phyloP scores from a whole-genome alignment of 331 rosid genomes.

The Phaseolus coccineus region DNA sequence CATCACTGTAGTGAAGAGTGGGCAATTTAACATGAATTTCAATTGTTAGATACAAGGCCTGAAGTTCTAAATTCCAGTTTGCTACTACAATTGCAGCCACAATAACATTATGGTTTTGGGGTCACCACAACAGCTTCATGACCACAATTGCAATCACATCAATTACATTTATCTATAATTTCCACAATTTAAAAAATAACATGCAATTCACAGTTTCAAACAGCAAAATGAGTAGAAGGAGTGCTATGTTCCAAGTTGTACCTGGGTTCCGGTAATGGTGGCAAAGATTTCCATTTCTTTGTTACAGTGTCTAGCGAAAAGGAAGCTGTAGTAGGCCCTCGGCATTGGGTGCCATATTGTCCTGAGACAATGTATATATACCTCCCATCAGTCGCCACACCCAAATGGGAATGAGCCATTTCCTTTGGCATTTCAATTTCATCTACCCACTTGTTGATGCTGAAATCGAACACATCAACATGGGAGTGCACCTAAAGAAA shows the following conservation, averaged over 20 bases:
- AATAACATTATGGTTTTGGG: too few species aligned
- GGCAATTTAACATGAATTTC: slow-evolving; percentile 16
- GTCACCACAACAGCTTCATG: background rate
- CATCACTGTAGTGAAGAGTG: slow-evolving; percentile 12
- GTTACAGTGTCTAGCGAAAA: slow-evolving; percentile 78
- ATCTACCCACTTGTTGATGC: slow-evolving; percentile 65
- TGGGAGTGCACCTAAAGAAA: slow-evolving; percentile 81
- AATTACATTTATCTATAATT: background rate
- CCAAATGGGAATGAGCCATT: slow-evolving; percentile 95
- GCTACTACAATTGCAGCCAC: background rate
- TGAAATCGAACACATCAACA: slow-evolving; percentile 76
- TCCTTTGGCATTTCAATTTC: slow-evolving; percentile 76
- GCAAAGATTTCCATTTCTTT: slow-evolving; percentile 73
- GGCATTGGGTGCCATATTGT: slow-evolving; percentile 87
- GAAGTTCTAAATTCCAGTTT: background rate
- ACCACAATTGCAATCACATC: background rate
- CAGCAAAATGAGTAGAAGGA: background rate
- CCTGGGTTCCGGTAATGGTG: slow-evolving; percentile 81
- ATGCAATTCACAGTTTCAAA: background rate
- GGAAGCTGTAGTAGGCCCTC: slow-evolving; percentile 64
- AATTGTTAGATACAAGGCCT: slow-evolving; percentile 2
- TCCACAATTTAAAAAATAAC: background rate
- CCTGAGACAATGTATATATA: slow-evolving; percentile 80
- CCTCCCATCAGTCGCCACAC: slow-evolving; percentile 87
- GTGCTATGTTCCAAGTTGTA: background rate